Base-by-base conservation (phyloP, 2,329 filamentous ascomycete genomes). In the Cladosporium sp. region DNA sequence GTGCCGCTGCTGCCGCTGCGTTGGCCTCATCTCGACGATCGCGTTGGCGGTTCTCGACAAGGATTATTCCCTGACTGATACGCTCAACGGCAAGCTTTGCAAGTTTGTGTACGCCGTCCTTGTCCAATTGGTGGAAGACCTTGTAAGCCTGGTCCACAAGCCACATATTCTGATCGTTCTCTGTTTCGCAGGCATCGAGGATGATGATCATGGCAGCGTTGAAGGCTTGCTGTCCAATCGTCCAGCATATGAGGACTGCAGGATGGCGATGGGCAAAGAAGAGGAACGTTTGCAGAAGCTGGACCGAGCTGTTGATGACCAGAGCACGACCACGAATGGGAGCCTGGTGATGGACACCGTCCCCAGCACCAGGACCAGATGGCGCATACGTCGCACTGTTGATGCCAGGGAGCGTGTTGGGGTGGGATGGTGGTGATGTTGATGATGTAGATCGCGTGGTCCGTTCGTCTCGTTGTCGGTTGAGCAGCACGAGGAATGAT, bases 171-270 rank as follows among this genome's bases (percentile, higher is more conserved):
- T 73, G 72, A 21, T 75, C 70, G 49, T 78, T 75, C 21, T 74
- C 74, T 1, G 77, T 78, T 70, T 83, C 81, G 66, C 81, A 74
- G 8, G 79, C 79, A 59, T 83, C 80, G 1, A 82, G 73, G 1
- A 83, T 73, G 7, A 84, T 70, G 26, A 84, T 80, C 80, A 83
- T 83, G 66, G 77, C 79, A 11, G 81, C 79, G 65, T 83, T 83
- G 74, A 83, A 83, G 2, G 81, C 80, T 72, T 83, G 80, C 66
- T 84, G 82, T 40, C 78, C 78, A 69, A 82, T 78, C 0, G 76
- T 80, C 82, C 82, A 84, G 68, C 79, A 82, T 44, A 83, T 78
- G 37, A 83, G 72, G 1, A 79, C 79, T 26, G 78, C 77, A 18
- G 78, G 80, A 16, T 79, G 71, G 49, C 80, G 77, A n/a, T 73